Percentiles rank a stretch among this genome's conserved stretches.
These are phyloP conservation scores for Sarocladium brachiariae DNA, from an alignment of 2,329 filamentous ascomycete genomes.

Conservation along the genomic window DNA sequence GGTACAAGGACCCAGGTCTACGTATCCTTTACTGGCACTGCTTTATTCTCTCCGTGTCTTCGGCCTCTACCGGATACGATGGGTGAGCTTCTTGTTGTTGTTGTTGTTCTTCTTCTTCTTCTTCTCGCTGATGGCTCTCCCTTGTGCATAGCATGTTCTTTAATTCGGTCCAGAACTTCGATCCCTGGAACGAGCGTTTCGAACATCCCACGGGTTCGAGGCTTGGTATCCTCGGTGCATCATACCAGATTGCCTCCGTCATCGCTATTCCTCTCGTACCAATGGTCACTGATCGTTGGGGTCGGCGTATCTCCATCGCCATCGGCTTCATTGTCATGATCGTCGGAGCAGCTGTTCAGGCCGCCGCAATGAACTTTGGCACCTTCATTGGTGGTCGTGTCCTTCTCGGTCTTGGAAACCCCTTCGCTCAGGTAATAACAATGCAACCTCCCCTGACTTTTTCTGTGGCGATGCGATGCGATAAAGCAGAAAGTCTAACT, in stretches of 20 bases:
- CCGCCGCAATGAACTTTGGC: slow-evolving; percentile 34
- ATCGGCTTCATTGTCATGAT: slow-evolving; percentile 39
- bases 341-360: slow-evolving; percentile 26
- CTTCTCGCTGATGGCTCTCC: not conserved
- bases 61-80: slow-evolving; percentile 56
- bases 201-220: slow-evolving; percentile 27
- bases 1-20: slow-evolving; percentile 49
- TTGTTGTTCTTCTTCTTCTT: not conserved
- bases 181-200: slow-evolving; percentile 46
- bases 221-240: slow-evolving; percentile 42
- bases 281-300: slow-evolving; percentile 35
- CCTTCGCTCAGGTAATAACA: slow-evolving; percentile 40
- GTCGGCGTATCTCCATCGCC: slow-evolving; percentile 36
- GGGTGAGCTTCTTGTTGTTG: slow-evolving; percentile 23
- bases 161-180: slow-evolving; percentile 52
- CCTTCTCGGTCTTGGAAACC: slow-evolving; percentile 55
- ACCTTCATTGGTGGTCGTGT: slow-evolving; percentile 32
- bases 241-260: slow-evolving; percentile 44
- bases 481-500: too few species aligned
- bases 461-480: too few species aligned
- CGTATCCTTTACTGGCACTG: slow-evolving; percentile 47
- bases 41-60: slow-evolving; percentile 50
- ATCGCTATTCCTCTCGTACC: slow-evolving; percentile 38
- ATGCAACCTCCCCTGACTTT: too few species aligned
- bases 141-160: slow-evolving; percentile 34